Base-by-base conservation (phyloP, 345 rosid genomes). In the Melaleuca quinquenervia region DNA sequence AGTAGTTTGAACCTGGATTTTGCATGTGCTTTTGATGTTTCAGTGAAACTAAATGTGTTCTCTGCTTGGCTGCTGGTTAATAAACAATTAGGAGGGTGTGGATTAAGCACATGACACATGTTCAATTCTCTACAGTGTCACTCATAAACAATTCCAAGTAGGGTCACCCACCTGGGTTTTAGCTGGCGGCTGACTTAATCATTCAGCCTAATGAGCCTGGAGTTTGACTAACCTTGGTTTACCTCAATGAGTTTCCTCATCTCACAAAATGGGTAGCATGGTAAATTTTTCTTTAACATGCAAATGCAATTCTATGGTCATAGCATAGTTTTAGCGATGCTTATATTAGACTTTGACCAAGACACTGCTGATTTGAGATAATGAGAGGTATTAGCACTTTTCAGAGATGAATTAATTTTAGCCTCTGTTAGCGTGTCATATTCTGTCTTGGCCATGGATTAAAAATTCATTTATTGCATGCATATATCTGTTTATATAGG, bases 401-500 rank as follows among this genome's bases (percentile, higher is more conserved):
- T 11, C 5, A 2, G 45, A 32, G 45, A 32, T 64, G 45, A 64
- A 64, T 64, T 64, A 64, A 64, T 32, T 64, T 32, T 64, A 5
- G 45, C 24, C 24, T 64, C 78, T 16, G 22, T 32, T 64, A 32
- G 24, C 32, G 44, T 64, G 78, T 64, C 78, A 36, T 48, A 20
- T 36, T 36, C 80, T 36, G 48, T 58, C 53, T 45, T 58, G 22
- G 32, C 15, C 36, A 8, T 26, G 9, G 84, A 82, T 24, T 20
- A 27, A 22, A 44, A 36, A 44, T 11, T 62, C 50, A 51, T 58
- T 84, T 20, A 53, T 53, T 55, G 14, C 75, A 51, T 54, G 54
- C 75, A 14, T 24, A 29, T 76, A 62, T 83, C 52, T 84, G 27
- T 84, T 87, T 88, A 75, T 88, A 84, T 95, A 97, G 99, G 99